Base-by-base conservation (phyloP, 768 basidiomycete genomes). In the Mycena albidolilacea region DNA sequence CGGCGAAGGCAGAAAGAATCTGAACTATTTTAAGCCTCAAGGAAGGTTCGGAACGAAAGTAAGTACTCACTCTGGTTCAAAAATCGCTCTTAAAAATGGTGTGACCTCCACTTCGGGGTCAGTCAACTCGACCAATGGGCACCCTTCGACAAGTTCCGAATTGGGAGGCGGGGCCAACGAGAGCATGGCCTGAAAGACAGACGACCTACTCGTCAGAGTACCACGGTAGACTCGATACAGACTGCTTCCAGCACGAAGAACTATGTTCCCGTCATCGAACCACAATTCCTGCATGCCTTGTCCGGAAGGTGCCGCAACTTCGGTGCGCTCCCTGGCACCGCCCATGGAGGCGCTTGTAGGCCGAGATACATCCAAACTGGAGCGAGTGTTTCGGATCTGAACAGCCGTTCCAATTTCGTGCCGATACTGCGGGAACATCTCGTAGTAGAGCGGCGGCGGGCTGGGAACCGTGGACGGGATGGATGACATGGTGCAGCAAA, bases 1-100 rank as follows among this genome's bases (percentile, higher is more conserved):
- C 15, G 70, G 70, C 11, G 21, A 59, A 19, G 70, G 55, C 23
- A 30, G 19, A 39, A 66, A 71, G 21, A 38, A 71, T 10, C 63
- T 71, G 7, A 8, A 19, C 5, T 8, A 1, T 41, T 38, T 8
- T 30, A 30, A 30, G 30, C 3, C 30, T 30, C 30, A 11, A n/a
- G 9, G 17, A 23, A 38, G n/a, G 19, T 11, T n/a, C 8, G 37
- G 19, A 58, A 15, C 14, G 46, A 48, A 21, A 37, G 10, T 3
- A 19, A 3, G 3, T 30, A 50, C 67, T 5, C 17, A 60, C 67
- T 21, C 30, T 23, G 67, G 41, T 5, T 59, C 43, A 39, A 68
- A 68, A 3, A 59, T 30, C 30, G 57, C 67, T 17, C n/a, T 46
- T 19, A 48, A n/a, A 14, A 68, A 60, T 7, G 46, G n/a, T 1